A percentile compares a stretch with the other conserved stretches of the same genome.
Conservation (phyloP, 2,329 filamentous ascomycete genomes). For the Aspergillus sergii region DNA sequence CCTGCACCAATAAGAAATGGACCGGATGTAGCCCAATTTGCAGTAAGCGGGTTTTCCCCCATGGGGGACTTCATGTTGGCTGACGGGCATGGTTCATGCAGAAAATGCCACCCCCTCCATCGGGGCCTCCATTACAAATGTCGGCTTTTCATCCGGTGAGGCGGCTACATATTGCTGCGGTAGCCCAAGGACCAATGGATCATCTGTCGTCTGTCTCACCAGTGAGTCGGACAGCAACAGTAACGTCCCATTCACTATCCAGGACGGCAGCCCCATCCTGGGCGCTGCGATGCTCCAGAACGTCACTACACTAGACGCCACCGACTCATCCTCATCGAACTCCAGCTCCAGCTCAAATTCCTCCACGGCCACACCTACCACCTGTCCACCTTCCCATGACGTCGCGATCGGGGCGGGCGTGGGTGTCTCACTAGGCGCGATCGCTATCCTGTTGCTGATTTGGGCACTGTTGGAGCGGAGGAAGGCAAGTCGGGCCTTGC, state of each 20-base stretch:
- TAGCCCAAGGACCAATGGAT: conserved; percentile 11
- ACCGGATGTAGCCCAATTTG: conserved; percentile 27
- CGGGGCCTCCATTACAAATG: conserved; percentile 27
- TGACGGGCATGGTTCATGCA: neutral
- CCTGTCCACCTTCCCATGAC: conserved; percentile 15
- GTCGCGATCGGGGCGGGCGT: conserved; percentile 32
- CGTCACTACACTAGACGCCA: conserved; percentile 10
- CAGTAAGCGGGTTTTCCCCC: conserved; percentile 12
- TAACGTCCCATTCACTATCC: conserved; percentile 26
- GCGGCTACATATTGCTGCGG: conserved; percentile 30
- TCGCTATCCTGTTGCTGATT: conserved; percentile 29
- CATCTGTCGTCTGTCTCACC: conserved; percentile 20
- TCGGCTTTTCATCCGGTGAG: conserved; percentile 12
- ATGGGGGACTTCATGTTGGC: neutral
- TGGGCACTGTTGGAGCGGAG: conserved; percentile 33
- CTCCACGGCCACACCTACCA: neutral
- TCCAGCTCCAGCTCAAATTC: no score
- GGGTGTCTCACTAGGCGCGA: conserved; percentile 32
- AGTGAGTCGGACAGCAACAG: conserved; percentile 9
- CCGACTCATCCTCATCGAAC: neutral
- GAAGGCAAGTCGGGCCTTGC: neutral
- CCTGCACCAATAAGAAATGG: conserved; percentile 34
- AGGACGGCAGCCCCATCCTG: conserved; percentile 23
- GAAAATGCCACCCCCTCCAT: neutral
- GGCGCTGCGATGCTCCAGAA: conserved; percentile 26